A percentile compares a stretch with the other conserved stretches of the same genome.
phyloP scores from a whole-genome alignment of 495 filamentous ascomycete genomes.

The Talaromyces stipitatus region DNA sequence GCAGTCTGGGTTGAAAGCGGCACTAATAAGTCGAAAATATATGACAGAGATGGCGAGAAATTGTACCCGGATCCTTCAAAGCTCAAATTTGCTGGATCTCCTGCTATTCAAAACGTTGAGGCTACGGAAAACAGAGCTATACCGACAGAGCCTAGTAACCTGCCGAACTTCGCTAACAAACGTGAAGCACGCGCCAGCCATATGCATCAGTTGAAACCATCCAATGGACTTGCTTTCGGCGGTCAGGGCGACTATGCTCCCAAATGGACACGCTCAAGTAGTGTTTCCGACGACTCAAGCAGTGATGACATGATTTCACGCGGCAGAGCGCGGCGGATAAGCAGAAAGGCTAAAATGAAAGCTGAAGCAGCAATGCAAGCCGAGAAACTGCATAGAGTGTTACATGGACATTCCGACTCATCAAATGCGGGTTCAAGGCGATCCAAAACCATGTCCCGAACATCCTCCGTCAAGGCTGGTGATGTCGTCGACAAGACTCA shows the following conservation, averaged over 20 bases:
- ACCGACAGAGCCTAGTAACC: not conserved
- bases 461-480: not conserved
- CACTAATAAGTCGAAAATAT: slow-evolving; percentile 64
- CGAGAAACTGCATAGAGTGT: not conserved
- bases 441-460: not conserved
- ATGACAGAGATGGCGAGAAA: slow-evolving; percentile 62
- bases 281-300: not conserved
- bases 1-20: slow-evolving; percentile 76
- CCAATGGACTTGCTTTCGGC: not conserved
- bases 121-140: not conserved
- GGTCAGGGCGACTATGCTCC: not conserved
- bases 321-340: slow-evolving; percentile 4
- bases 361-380: not conserved
- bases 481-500: not conserved
- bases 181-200: not conserved
- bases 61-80: slow-evolving; percentile 48
- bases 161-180: not conserved
- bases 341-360: slow-evolving; percentile 1
- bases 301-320: slow-evolving; percentile 1
- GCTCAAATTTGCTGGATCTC: slow-evolving; percentile 6
- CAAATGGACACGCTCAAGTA: slow-evolving; percentile 5
- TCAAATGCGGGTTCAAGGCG: not conserved
- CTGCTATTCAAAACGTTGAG: not conserved
- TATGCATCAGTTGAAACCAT: not conserved
- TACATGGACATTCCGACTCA: not conserved